phyloP scores from a whole-genome alignment of 805 yeast species.

The Metschnikowia bowlesiae region DNA sequence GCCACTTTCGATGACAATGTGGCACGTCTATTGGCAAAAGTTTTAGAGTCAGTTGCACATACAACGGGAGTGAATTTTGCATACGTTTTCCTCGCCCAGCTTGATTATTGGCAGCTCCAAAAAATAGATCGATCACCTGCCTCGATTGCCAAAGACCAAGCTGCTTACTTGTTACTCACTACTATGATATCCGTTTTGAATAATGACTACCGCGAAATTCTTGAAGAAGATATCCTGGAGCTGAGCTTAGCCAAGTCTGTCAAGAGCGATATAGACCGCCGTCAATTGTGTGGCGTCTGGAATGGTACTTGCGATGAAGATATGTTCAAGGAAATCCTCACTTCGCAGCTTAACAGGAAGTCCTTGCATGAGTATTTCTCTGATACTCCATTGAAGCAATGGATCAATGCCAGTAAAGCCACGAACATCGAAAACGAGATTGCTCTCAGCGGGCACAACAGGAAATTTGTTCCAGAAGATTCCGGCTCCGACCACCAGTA shows the following conservation, averaged over 20 bases:
- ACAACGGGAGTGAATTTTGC: conserved; percentile 46
- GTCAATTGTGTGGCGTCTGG: conserved; percentile 28
- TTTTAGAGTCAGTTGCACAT: conserved; percentile 20
- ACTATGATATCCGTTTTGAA: conserved; percentile 25
- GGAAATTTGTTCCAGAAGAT: background rate
- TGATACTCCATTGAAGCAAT: conserved; percentile 24
- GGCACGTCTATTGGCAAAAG: conserved; percentile 18
- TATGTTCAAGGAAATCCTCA: background rate
- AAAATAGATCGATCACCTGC: conserved; percentile 10
- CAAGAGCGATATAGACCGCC: conserved; percentile 22
- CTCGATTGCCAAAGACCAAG: conserved; percentile 24
- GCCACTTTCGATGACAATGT: conserved; percentile 13
- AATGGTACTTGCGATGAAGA: conserved; percentile 5
- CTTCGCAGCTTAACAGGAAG: conserved; percentile 15
- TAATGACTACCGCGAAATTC: conserved; percentile 22
- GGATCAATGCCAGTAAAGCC: conserved; percentile 20
- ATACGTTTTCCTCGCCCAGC: conserved; percentile 42
- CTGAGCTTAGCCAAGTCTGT: conserved; percentile 20
- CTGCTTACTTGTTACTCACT: conserved; percentile 29
- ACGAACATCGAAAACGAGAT: background rate
- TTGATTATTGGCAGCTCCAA: conserved; percentile 40
- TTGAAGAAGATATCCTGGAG: conserved; percentile 19
- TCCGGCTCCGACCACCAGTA: conserved; percentile 5
- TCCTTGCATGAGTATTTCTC: conserved; percentile 25
- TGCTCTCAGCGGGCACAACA: background rate